Base-by-base conservation (phyloP, 371 early-diverging fungal genomes). In the Sporodiniella umbellata region DNA sequence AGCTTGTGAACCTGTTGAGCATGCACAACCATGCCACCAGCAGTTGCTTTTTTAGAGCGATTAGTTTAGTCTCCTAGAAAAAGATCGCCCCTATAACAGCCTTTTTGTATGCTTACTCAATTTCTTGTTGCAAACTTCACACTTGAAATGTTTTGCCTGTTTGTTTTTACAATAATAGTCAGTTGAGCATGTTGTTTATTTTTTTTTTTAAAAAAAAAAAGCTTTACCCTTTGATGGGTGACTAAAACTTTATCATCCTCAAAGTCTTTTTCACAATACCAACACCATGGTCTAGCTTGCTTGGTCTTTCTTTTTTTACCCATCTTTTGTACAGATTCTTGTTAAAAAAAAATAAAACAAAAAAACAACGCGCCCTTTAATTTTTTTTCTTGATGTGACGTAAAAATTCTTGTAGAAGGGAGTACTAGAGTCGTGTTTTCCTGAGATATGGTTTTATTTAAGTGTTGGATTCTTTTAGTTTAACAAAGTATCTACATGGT, bases 181-280 rank as follows among this genome's bases (percentile, higher is more conserved):
- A 35, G 15, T 35, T 14, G 4, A 35, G 5, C 11, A 43, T 8
- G 33, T 5, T 37, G 5, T n/a, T 37, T 11, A 5, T 37, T 37
- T 37, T n/a, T n/a, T 21, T 15, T 40, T n/a, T 18, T 7, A 5
- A 26, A 33, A 28, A 23, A 37, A 18, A 31, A 22, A 38, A 26
- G 1, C 40, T 57, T 61, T 66, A 76, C 76, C 51, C 79, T 78
- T 67, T 96, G 94, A 70, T 97, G 96, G 50, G 87, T 81, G 28
- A 97, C 87, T 47, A 98, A 78, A 8, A 94, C 88, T 63, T 93
- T 94, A 53, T 95, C 95, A 67, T 95, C 95, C 48, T 95, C 95
- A 66, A 98, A 98, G 49, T 94, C 94, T 54, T 95, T 83, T 63
- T 96, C 94, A 69, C 98, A 98, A 67, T 96, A 97, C 95, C 94